These are phyloP conservation scores for Pleurotus tuoliensis DNA, from an alignment of 768 basidiomycete species.

Conservation along the genomic window DNA sequence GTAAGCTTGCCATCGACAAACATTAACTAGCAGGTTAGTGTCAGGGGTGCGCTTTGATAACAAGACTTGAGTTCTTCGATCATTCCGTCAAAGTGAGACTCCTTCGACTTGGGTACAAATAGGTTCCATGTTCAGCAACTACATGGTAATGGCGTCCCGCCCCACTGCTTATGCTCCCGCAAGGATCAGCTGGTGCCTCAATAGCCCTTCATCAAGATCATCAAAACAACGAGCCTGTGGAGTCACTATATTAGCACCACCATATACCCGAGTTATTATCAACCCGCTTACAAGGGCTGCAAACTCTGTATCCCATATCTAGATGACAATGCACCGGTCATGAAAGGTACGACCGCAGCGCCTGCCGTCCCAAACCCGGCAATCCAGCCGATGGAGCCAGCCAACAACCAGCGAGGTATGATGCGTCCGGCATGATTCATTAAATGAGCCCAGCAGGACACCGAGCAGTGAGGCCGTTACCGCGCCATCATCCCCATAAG, in stretches of 20 bases:
- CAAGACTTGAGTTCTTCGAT: no score
- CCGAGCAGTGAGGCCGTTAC: constrained; percentile 65
- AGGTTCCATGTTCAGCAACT: no score
- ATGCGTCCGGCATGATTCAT: constrained; percentile 70
- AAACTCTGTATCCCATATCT: constrained; percentile 57
- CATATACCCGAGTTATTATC: not conserved
- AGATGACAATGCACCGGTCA: constrained; percentile 65
- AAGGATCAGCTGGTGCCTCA: no score
- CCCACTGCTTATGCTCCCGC: no score
- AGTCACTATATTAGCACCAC: not conserved
- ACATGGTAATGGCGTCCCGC: no score
- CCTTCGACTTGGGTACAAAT: no score
- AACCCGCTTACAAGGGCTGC: constrained; percentile 53
- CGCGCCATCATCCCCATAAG: constrained; percentile 29
- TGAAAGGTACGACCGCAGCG: constrained; percentile 67
- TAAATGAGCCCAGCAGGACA: constrained; percentile 66
- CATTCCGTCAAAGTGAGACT: no score
- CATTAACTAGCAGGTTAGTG: no score
- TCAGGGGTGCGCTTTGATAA: no score
- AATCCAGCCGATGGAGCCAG: constrained; percentile 64
- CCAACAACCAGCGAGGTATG: constrained; percentile 67
- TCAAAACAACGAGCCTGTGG: constrained; percentile 54
- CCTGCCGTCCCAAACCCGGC: constrained; percentile 70
- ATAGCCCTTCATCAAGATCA: constrained; percentile 38
- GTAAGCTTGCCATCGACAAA: no score